Evolutionary conservation across 331 rosid species (phyloP), one percentile per base, ranked within the genome.

Genomic region (Malus hybrid): DNA sequence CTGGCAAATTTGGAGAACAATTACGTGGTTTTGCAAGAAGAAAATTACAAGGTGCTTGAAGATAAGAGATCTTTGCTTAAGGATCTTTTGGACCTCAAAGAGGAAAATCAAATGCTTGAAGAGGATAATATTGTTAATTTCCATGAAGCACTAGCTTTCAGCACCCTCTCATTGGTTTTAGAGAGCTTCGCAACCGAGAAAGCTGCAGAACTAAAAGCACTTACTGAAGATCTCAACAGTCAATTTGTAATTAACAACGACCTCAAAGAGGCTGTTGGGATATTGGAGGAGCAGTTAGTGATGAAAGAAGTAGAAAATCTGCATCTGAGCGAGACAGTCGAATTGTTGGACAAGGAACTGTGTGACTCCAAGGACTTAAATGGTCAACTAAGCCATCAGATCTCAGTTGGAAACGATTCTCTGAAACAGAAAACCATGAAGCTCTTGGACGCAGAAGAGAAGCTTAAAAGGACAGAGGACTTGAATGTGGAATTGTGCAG

Each of bases 361-460:
- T 74, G 70, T 63, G 94, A 88, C 82, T 79, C 80, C 36, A 86
- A 83, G 63, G 78, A 77, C 64, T 60, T 70, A 48, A 89, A 77
- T 65, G 87, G 75, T 69, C 82, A 82, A 78, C 86, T 94, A 18
- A 82, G 71, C 81, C 75, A 75, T 89, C 89, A 86, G 78, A 52
- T 87, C 80, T 81, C 80, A 50, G 70, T 80, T 18, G 84, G 84
- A 24, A 83, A 84, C 68, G 88, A 80, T 67, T 80, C 84, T 70
- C 87, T 88, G 62, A 68, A 80, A 82, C 84, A 66, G 75, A 88
- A 89, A 73, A 88, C 80, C 30, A 68, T 60, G 70, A 86, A 85
- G 83, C 87, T 93, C 64, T 75, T 77, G n/a, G 89, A 89, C 82
- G 79, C 82, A 82, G 89, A 82, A 75, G 82, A 81, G 78, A 86